Conservation (phyloP, 306 rosid genomes). For the Malus sieversii region DNA sequence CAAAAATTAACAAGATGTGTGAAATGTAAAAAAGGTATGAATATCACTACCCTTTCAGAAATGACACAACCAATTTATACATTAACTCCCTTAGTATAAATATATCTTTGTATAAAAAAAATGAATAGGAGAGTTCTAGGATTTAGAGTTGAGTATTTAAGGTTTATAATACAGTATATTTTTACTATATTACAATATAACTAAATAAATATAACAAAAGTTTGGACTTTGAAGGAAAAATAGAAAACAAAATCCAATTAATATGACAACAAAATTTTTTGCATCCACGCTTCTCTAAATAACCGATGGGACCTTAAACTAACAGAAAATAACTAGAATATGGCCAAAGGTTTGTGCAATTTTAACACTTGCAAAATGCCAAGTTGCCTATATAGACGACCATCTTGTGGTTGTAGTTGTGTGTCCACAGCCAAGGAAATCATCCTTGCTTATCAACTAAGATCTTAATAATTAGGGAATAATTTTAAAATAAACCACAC, state of each 20-base stretch:
- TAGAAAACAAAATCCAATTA: neutral
- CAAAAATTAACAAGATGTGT: too few species aligned
- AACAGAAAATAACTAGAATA: neutral
- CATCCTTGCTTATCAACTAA: slow-evolving; percentile 20
- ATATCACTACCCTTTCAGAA: too few species aligned
- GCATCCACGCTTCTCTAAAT: too few species aligned
- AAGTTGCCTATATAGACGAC: slow-evolving; percentile 14
- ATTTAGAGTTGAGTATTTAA: neutral
- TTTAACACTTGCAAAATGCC: neutral
- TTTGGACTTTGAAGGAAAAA: neutral
- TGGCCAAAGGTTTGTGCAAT: neutral
- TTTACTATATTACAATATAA: too few species aligned
- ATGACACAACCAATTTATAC: too few species aligned
- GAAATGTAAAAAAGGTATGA: too few species aligned
- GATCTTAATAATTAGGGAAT: slow-evolving; percentile 15
- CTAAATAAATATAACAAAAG: neutral
- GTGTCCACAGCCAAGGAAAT: slow-evolving; percentile 18
- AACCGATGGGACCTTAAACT: neutral
- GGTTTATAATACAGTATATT: neutral
- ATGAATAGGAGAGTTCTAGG: too few species aligned
- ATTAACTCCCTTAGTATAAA: too few species aligned
- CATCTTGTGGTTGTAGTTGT: slow-evolving; percentile 21
- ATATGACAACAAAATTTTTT: neutral
- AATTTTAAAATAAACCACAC: slow-evolving; percentile 18
- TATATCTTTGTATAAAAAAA: too few species aligned